Base-by-base conservation (phyloP, 208 protist genomes). In the Baffinella frigidus region DNA sequence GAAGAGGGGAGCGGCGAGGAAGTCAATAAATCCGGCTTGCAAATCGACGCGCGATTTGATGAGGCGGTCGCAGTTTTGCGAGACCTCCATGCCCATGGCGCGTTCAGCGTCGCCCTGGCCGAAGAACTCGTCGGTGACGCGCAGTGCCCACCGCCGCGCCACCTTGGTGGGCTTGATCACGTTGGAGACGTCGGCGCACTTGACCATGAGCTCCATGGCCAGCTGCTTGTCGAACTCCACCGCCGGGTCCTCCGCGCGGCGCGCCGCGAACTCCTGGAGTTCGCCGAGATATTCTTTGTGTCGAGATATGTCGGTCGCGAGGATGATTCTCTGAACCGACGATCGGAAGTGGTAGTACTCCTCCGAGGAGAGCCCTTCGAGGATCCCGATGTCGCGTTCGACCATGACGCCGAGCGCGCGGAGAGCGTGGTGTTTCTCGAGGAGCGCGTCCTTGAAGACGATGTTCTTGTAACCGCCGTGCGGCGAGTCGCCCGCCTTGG, bases 351-450 rank as follows among this genome's bases (percentile, higher is more conserved):
- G 27, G 4, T 48, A 67, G 71, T 92, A 93, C 81, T 94, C 81
- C 9, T 35, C 81, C 36, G 39, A 14, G 0, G 93, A 24, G 27
- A 95, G 50, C 14, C 27, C 33, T 17, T 20, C 27, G 41, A 96
- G 35, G 68, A 93, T 94, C 24, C 89, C 56, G 11, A 94, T n/a
- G 20, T 64, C 38, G 20, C 41, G 24, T 5, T 64, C 24, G 24
- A 64, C 30, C 56, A 77, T 39, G 10, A 77, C 30, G 41, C 20
- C 30, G 33, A 77, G 41, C 35, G 77, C 77, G 48, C 77, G 72
- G 20, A 77, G 10, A 61, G 92, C 64, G 93, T 96, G 95, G 92
- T 95, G 89, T 24, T 94, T 95, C 93, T 96, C 95, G n/a, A n/a
- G n/a, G n/a, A n/a, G n/a, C n/a, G n/a, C n/a, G n/a, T n/a, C n/a